phyloP scores from a whole-genome alignment of 2,329 filamentous ascomycete genomes.

The Bipolaris oryzae region DNA sequence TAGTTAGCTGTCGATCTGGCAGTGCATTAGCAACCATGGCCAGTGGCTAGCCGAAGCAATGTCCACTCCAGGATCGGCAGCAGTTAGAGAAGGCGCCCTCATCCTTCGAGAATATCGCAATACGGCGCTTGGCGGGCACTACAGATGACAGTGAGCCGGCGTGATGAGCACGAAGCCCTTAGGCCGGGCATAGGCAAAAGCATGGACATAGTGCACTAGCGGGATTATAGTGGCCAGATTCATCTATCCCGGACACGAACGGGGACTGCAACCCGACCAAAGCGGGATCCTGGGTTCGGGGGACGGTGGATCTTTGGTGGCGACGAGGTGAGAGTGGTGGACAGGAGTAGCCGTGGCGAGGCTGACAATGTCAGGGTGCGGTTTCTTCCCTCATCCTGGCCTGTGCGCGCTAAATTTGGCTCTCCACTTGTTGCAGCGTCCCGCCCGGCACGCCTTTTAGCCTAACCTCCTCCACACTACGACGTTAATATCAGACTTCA shows the following conservation, averaged over 20 bases:
- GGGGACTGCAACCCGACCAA: slow-evolving; percentile 18
- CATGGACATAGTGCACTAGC: slow-evolving; percentile 13
- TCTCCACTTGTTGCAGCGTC: slow-evolving; percentile 27
- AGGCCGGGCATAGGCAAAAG: slow-evolving; percentile 32
- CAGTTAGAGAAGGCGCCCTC: slow-evolving; percentile 24
- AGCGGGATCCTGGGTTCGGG: slow-evolving; percentile 17
- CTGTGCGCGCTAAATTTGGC: slow-evolving; percentile 32
- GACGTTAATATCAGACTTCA: slow-evolving; percentile 38
- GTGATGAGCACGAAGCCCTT: slow-evolving; percentile 31
- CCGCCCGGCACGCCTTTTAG: slow-evolving; percentile 34
- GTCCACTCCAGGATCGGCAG: slow-evolving; percentile 20
- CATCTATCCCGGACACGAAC: slow-evolving; percentile 40
- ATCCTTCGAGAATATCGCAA: slow-evolving; percentile 37
- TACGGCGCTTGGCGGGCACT: slow-evolving; percentile 27
- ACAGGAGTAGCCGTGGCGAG: slow-evolving; percentile 25
- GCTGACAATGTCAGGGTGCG: slow-evolving; percentile 28
- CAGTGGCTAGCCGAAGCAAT: slow-evolving; percentile 17
- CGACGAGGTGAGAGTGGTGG: slow-evolving; percentile 28
- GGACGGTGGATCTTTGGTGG: slow-evolving; percentile 19
- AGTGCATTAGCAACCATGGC: slow-evolving; percentile 29
- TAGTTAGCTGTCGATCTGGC: slow-evolving; percentile 29
- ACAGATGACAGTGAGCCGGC: slow-evolving; percentile 23
- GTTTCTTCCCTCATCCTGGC: slow-evolving; percentile 10
- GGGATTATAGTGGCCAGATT: slow-evolving; percentile 11
- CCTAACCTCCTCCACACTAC: slow-evolving; percentile 37